Evolutionary conservation across 2,329 filamentous ascomycete genomes (phyloP).

Genomic region (Hymenoscyphus albidus): DNA sequence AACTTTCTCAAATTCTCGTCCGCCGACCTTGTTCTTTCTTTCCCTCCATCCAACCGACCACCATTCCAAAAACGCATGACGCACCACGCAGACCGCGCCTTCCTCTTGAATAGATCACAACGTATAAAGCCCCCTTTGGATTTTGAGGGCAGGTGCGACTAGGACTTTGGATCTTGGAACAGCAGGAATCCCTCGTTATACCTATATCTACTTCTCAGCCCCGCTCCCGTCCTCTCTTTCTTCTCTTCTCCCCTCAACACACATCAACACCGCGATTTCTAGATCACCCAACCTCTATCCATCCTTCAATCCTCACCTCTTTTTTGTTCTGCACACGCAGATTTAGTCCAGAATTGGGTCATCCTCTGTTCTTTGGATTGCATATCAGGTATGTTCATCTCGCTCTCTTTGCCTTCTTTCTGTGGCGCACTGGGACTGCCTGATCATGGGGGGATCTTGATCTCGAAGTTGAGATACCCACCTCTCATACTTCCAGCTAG

Average conservation of each 20-base stretch:
- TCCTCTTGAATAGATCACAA: neutral
- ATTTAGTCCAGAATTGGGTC: slow-evolving; percentile 4
- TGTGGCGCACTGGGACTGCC: neutral
- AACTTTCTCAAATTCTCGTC: too few species aligned
- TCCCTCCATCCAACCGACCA: neutral
- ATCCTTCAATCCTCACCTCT: slow-evolving; percentile 2
- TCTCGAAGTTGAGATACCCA: too few species aligned
- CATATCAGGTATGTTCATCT: neutral
- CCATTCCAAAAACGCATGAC: neutral
- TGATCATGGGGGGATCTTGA: neutral
- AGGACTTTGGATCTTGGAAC: neutral
- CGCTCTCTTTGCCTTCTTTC: neutral
- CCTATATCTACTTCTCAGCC: neutral
- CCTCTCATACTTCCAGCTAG: too few species aligned
- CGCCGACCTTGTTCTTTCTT: too few species aligned
- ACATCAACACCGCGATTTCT: neutral
- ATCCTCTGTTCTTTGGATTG: neutral
- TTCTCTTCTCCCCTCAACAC: neutral
- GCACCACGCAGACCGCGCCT: neutral
- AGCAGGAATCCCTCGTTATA: neutral
- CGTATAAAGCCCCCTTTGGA: neutral
- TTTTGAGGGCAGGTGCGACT: neutral
- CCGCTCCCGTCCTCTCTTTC: neutral
- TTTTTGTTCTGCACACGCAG: slow-evolving; percentile 2
- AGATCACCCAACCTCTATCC: neutral